A percentile compares a stretch with the other conserved stretches of the same genome.
phyloP scores from a whole-genome alignment of 768 basidiomycete species.

The Stropharia rugosoannulata region DNA sequence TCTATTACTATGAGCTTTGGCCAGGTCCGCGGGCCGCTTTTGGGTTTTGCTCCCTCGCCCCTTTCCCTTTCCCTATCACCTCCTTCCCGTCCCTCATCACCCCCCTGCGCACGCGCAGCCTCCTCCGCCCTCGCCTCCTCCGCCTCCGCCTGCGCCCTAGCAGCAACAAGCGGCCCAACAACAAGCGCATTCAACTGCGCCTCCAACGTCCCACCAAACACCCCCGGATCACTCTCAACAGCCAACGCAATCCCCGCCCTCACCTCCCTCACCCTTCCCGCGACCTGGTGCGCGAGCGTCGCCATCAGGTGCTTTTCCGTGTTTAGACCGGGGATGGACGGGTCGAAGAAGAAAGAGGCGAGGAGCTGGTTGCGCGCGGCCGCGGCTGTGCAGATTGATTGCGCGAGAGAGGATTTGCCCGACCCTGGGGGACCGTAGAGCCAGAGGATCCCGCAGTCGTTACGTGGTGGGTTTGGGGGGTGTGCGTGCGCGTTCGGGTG shows the following conservation, averaged over 20 bases:
- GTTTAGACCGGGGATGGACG: slow-evolving; percentile 19
- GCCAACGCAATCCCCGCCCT: slow-evolving; percentile 22
- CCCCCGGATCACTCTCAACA: slow-evolving; percentile 24
- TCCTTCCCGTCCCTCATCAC: slow-evolving; percentile 3
- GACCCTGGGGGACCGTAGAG: slow-evolving; percentile 24
- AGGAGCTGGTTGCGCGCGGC: slow-evolving; percentile 20
- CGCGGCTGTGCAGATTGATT: slow-evolving; percentile 20
- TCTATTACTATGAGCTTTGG: slow-evolving; percentile 26
- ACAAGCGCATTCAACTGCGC: slow-evolving; percentile 24
- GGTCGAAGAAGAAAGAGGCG: slow-evolving; percentile 25
- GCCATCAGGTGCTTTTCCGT: slow-evolving; percentile 28
- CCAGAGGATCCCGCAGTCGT: slow-evolving; percentile 25
- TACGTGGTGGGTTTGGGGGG: neutral
- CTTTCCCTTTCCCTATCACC: neutral
- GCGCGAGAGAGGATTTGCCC: slow-evolving; percentile 25
- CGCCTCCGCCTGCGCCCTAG: slow-evolving; percentile 8
- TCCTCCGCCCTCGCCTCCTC: neutral
- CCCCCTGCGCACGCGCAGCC: too few relatives aligned
- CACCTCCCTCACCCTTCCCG: slow-evolving; percentile 23
- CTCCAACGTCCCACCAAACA: slow-evolving; percentile 24
- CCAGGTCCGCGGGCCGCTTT: slow-evolving; percentile 8
- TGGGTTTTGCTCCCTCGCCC: too few relatives aligned
- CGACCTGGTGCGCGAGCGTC: slow-evolving; percentile 25
- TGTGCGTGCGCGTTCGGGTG: too few relatives aligned
- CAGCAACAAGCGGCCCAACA: slow-evolving; percentile 22